These are phyloP conservation scores for Stenogyne calaminthoides DNA, from an alignment of 305 asterid genomes.

Conservation along the genomic window DNA sequence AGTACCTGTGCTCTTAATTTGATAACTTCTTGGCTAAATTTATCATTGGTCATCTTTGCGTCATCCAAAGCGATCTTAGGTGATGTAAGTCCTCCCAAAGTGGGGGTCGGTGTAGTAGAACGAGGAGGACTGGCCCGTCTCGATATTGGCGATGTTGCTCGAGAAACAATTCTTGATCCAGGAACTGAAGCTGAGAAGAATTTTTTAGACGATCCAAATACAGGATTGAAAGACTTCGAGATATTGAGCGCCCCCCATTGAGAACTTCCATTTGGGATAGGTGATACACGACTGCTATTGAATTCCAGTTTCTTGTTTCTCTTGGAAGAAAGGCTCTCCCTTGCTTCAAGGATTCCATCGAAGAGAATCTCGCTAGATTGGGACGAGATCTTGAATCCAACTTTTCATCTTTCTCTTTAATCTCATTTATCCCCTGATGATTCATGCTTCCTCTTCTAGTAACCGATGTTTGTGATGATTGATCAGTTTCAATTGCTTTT, in stretches of 20 bases:
- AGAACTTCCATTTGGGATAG: conserved; percentile 64
- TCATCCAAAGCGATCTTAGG: conserved; percentile 60
- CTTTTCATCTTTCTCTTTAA: conserved; percentile 51
- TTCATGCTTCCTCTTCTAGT: conserved; percentile 58
- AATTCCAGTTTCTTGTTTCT: conserved; percentile 57
- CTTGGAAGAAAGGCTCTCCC: conserved; percentile 48
- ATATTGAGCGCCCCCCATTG: conserved; percentile 65
- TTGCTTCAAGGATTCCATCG: conserved; percentile 58
- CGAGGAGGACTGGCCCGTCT: conserved; percentile 70
- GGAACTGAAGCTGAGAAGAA: conserved; percentile 85
- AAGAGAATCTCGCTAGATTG: conserved; percentile 51
- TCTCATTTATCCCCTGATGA: conserved; percentile 45
- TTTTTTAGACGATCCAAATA: conserved; percentile 68
- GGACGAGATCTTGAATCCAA: conserved; percentile 51
- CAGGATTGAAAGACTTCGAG: conserved; percentile 69
- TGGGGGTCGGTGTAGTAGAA: conserved; percentile 66
- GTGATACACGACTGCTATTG: conserved; percentile 70
- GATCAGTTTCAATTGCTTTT: conserved; percentile 54
- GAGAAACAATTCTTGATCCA: conserved; percentile 79
- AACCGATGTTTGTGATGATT: conserved; percentile 47
- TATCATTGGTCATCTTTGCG: conserved; percentile 44
- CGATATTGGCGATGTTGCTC: conserved; percentile 81
- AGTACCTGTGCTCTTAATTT: conserved; percentile 66
- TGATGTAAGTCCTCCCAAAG: conserved; percentile 62
- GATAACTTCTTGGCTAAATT: conserved; percentile 56